Base-by-base conservation (phyloP, 179 eudicot genomes). In the Amaranthus tricolor region DNA sequence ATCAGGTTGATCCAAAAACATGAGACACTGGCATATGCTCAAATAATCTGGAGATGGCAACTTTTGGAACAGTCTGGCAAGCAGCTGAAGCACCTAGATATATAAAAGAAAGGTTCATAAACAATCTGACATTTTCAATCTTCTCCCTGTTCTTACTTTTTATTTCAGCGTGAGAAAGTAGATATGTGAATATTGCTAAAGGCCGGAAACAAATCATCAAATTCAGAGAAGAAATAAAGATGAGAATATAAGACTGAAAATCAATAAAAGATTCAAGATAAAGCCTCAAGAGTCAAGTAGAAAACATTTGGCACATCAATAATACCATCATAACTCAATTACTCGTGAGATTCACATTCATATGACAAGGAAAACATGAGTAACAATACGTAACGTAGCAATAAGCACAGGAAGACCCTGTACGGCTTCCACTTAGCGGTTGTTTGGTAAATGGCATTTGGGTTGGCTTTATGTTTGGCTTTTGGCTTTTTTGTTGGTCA, bases 1-100 rank as follows among this genome's bases (percentile, higher is more conserved):
- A 50, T 86, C 90, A 47, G 96, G 88, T 77, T 90, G 87, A 82
- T 89, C 91, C 78, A 95, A 70, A 83, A 95, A 95, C 99, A 95
- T 93, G 31, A 95, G 95, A 78, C 97, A 88, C 85, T 95, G 99
- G 70, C 97, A 95, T 68, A 93, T 90, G 89, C 95, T 93, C 83
- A 91, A 70, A 79, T 89, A 89, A 87, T 95, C 97, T 13, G 99
- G 95, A 24, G 99, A 89, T 19, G 96, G 90, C 84, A 88, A 77
- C 86, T 91, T 83, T 78, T 93, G 88, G 81, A 88, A 86, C 13
- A 89, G 91, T 84, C 89, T 85, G 57, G 89, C 96, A 77, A 95
- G 96, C 70, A 95, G 90, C 68, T 85, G 86, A 83, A 90, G 93
- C 73, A 95, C 94, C 99, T 95, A 88, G 72, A 77, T 17, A 43